phyloP scores from a whole-genome alignment of 73 alveolate species.

The Tetrahymena borealis region DNA sequence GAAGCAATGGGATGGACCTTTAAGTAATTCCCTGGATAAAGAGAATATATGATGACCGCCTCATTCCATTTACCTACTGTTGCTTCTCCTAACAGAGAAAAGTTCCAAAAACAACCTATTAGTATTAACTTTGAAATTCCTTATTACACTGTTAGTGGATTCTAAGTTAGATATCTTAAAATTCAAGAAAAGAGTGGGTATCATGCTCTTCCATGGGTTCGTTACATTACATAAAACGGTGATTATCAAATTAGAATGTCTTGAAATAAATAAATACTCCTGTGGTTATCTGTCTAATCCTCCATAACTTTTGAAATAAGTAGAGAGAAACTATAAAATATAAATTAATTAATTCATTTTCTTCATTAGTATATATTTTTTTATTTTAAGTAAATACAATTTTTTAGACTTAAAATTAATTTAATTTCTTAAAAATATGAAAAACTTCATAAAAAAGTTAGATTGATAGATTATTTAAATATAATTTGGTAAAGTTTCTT shows the following conservation, averaged over 20 bases:
- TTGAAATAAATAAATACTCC: too few species aligned
- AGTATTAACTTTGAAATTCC: slow-evolving; percentile 96
- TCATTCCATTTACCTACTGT: slow-evolving; percentile 93
- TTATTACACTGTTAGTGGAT: slow-evolving; percentile 92
- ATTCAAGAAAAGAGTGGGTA: slow-evolving; percentile 95
- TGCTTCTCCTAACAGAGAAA: slow-evolving; percentile 60
- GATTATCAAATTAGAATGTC: slow-evolving; percentile 44
- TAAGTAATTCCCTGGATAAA: slow-evolving; percentile 95
- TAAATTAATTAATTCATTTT: too few species aligned
- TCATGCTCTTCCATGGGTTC: slow-evolving; percentile 84
- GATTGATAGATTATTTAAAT: too few species aligned
- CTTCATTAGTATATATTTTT: too few species aligned
- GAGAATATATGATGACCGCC: slow-evolving; percentile 93
- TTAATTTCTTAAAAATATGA: too few species aligned
- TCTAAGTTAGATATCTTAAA: slow-evolving; percentile 92
- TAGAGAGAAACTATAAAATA: too few species aligned
- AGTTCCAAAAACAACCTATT: slow-evolving; percentile 76
- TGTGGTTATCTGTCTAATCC: too few species aligned
- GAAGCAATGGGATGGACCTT: slow-evolving; percentile 94
- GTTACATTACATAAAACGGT: slow-evolving; percentile 41
- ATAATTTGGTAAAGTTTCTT: too few species aligned
- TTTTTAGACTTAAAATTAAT: too few species aligned
- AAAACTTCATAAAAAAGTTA: too few species aligned
- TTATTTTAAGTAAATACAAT: too few species aligned
- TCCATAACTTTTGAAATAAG: too few species aligned